phyloP scores from a whole-genome alignment of 1,284 basidiomycete genomes.

The Chondrostereum purpureum region DNA sequence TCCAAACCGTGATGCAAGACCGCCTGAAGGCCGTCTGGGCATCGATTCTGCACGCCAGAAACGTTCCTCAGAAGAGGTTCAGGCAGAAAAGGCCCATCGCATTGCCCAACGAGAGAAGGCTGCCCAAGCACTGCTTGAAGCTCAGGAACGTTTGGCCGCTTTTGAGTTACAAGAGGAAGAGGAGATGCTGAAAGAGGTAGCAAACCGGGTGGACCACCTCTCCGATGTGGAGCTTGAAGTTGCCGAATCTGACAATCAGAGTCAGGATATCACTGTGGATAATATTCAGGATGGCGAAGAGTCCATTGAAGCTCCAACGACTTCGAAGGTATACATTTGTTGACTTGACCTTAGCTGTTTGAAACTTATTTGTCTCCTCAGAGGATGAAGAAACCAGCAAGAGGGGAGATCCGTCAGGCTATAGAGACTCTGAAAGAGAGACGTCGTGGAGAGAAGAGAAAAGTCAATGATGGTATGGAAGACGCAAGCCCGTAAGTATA shows the following conservation, averaged over 20 bases:
- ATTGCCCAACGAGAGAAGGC: slow-evolving; percentile 5
- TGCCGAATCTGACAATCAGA: neutral
- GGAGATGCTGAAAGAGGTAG: slow-evolving; percentile 6
- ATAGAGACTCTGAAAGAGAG: too few species aligned
- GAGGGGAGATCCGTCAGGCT: neutral
- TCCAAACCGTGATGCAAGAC: neutral
- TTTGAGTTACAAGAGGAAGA: slow-evolving; percentile 11
- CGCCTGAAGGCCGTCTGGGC: neutral
- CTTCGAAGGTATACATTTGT: too few species aligned
- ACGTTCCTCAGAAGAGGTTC: slow-evolving; percentile 2
- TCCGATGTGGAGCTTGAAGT: slow-evolving; percentile 1
- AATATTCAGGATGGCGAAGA: too few species aligned
- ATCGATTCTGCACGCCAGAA: neutral
- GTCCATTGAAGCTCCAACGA: too few species aligned
- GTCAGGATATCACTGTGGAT: neutral
- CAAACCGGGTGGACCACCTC: slow-evolving; percentile 6
- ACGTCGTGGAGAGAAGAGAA: neutral
- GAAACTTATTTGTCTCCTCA: too few species aligned
- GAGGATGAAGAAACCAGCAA: slow-evolving; percentile 1
- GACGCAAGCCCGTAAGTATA: too few species aligned
- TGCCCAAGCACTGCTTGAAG: neutral
- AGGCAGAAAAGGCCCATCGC: slow-evolving; percentile 9
- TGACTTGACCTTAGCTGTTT: too few species aligned
- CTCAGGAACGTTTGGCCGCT: slow-evolving; percentile 5
- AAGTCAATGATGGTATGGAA: too few species aligned